Evolutionary conservation across 345 rosid genomes (phyloP), one percentile per base, ranked within the genome.

Genomic region (Gossypium herbaceum): DNA sequence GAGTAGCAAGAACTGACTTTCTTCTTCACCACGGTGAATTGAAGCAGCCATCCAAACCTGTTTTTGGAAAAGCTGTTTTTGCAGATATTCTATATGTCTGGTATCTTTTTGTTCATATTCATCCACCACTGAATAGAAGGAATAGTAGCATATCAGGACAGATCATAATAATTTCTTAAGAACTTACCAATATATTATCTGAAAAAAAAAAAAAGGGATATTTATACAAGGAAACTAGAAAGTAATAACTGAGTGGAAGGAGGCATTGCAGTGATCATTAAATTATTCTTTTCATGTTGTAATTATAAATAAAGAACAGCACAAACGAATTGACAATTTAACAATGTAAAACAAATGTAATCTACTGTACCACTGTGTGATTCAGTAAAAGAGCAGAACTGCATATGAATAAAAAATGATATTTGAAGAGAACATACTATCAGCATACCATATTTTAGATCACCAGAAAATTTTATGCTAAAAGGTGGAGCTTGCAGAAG

Each of bases 31-130:
- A 80, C 73, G 78, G 80, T 94, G 98, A 69, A 94, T 82, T 43
- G 98, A 94, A 70, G 98, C 84, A 79, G 98, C 97, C 86, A 94
- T 89, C 97, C 98, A 94, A 60, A 92, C 90, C 75, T 82, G 82
- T 84, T 77, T 87, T 44, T 80, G 79, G 48, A 76, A 78, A 79
- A 94, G 87, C 68, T 87, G 87, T 72, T 34, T 79, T 82, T 86
- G 83, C 82, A 94, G 78, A 75, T 82, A 87, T 73, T 83, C 86
- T 59, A 87, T 68, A 73, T 81, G 79, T 66, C 76, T 79, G 3
- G 44, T 71, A 51, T 80, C 78, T 77, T 63, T 81, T 75, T 62
- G 72, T 63, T 83, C 85, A 75, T 61, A 79, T 69, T 84, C 89
- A 69, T 82, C 86, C 16, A 84, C 89, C 77, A 86, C 82, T 84